Conservation (phyloP, 2,329 filamentous ascomycete genomes). For the Dothistroma septosporum region DNA sequence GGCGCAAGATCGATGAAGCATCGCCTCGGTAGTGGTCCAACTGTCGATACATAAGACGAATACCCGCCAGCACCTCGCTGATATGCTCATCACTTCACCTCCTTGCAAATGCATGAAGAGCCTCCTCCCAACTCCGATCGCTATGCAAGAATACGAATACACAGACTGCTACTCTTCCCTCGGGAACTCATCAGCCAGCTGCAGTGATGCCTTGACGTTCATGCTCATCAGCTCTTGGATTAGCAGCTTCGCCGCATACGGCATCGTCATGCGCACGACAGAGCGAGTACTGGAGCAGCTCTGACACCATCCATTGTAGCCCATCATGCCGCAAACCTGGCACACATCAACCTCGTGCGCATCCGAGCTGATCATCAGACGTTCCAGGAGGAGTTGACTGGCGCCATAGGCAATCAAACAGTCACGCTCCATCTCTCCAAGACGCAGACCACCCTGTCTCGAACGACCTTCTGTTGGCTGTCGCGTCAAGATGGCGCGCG, state of each 20-base stretch:
- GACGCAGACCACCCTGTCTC: constrained; percentile 80
- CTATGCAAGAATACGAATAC: constrained; percentile 8
- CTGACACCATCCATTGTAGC: constrained; percentile 91
- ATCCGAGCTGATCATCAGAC: constrained; percentile 91
- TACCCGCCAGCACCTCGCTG: too few species aligned
- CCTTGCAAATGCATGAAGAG: background rate
- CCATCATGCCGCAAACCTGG: constrained; percentile 89
- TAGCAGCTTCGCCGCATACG: constrained; percentile 92
- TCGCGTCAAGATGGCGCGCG: constrained; percentile 83
- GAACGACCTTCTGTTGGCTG: constrained; percentile 96
- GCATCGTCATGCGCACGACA: constrained; percentile 91
- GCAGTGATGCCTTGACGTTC: constrained; percentile 93
- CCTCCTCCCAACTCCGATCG: constrained; percentile 7
- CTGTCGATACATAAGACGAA: too few species aligned
- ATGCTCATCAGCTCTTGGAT: constrained; percentile 96
- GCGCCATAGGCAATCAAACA: constrained; percentile 97
- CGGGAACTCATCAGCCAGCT: constrained; percentile 91
- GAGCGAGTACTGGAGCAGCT: constrained; percentile 80
- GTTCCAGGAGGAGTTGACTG: constrained; percentile 83
- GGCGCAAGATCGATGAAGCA: too few species aligned
- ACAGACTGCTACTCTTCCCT: constrained; percentile 20
- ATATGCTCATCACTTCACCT: background rate
- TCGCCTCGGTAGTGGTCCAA: too few species aligned
- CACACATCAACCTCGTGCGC: constrained; percentile 90
- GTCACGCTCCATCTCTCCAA: constrained; percentile 99